Evolutionary conservation across 768 basidiomycete species (phyloP).

Genomic region (Stropharia rugosoannulata): DNA sequence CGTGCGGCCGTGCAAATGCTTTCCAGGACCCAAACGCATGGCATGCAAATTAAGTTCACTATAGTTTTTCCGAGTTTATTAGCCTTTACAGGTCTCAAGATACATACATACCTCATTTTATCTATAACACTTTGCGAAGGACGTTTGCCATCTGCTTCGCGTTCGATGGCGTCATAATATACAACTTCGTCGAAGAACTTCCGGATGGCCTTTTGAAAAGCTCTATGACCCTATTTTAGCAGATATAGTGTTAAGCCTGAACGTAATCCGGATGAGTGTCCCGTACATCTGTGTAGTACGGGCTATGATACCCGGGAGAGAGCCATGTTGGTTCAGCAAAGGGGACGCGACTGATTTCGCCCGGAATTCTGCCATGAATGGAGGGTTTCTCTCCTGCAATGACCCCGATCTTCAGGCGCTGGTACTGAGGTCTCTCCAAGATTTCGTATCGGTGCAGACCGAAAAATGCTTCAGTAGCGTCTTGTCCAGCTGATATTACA

Average conservation of each 20-base stretch:
- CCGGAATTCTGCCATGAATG: constrained; percentile 49
- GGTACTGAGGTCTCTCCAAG: constrained; percentile 70
- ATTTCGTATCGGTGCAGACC: constrained; percentile 31
- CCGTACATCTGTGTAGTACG: constrained; percentile 66
- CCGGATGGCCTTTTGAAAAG: constrained; percentile 60
- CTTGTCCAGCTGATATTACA: constrained; percentile 63
- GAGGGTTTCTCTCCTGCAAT: constrained; percentile 60
- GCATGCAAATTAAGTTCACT: constrained; percentile 76
- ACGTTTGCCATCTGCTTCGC: constrained; percentile 87
- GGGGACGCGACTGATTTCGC: constrained; percentile 72
- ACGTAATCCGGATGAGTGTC: constrained; percentile 12
- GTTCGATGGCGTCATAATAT: constrained; percentile 45
- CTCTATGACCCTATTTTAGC: constrained; percentile 46
- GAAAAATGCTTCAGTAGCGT: constrained; percentile 87
- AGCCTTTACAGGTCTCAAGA: not conserved
- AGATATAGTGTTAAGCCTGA: constrained; percentile 36
- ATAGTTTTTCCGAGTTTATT: not conserved
- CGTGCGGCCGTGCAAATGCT: constrained; percentile 80
- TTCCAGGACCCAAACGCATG: constrained; percentile 94
- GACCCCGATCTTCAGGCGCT: constrained; percentile 70
- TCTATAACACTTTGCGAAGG: constrained; percentile 78
- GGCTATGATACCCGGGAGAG: constrained; percentile 63
- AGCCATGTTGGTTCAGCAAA: constrained; percentile 92
- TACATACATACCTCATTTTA: constrained; percentile 76
- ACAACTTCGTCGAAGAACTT: constrained; percentile 73